These are phyloP conservation scores for Geotrichum carabidarum DNA, from an alignment of 1,139 yeast species.

Conservation along the genomic window DNA sequence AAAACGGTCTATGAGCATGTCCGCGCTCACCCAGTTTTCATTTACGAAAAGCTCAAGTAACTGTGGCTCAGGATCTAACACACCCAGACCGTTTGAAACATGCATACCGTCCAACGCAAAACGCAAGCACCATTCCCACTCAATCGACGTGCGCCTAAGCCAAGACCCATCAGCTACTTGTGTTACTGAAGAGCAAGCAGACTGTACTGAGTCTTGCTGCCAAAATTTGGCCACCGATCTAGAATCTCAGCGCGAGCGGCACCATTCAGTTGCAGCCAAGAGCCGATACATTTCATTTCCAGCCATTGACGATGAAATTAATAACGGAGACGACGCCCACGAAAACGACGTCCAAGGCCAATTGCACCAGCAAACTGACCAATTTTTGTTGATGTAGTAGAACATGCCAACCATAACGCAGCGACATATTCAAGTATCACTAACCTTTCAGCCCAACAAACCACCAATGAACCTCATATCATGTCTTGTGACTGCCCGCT, in stretches of 20 bases:
- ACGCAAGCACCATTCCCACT: background rate
- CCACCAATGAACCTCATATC: no score
- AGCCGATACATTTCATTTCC: conserved; percentile 23
- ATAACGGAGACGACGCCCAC: conserved; percentile 6
- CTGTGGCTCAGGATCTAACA: background rate
- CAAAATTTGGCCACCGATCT: no score
- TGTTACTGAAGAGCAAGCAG: no score
- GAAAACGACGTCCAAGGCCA: conserved; percentile 9
- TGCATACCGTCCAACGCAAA: background rate
- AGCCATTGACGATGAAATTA: conserved; percentile 21
- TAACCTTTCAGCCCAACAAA: no score
- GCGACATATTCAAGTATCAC: no score
- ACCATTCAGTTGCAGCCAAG: background rate
- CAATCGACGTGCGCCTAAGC: background rate
- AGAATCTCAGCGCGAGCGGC: conserved; percentile 4
- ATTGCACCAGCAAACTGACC: background rate
- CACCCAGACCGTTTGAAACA: background rate
- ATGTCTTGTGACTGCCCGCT: no score
- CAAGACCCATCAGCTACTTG: background rate
- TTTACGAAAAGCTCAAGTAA: background rate
- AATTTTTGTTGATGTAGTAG: background rate
- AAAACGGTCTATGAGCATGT: conserved; percentile 5
- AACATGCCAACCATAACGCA: no score
- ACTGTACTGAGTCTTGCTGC: no score
- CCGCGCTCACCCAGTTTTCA: conserved; percentile 2